A percentile compares a stretch with the other conserved stretches of the same genome.
These are phyloP conservation scores for Eutrema yunnanense DNA, from an alignment of 345 rosid genomes.

Conservation along the genomic window DNA sequence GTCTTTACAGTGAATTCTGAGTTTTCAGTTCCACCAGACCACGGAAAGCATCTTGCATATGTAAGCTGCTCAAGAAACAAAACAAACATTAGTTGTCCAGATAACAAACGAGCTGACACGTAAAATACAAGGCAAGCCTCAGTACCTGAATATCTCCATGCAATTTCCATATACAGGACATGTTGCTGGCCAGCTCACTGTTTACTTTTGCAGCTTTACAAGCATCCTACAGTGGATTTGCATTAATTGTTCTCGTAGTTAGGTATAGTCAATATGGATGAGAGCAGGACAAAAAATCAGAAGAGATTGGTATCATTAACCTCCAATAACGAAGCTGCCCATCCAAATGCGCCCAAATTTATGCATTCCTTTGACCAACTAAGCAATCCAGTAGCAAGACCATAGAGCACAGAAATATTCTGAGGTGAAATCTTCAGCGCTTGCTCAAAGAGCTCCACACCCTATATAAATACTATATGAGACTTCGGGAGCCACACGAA, in stretches of 20 bases:
- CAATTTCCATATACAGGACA: conserved; percentile 82
- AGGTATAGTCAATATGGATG: not conserved
- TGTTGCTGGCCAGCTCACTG: conserved; percentile 51
- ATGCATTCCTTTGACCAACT: conserved; percentile 82
- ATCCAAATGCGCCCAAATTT: conserved; percentile 69
- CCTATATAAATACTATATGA: conserved; percentile 44
- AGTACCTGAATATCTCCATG: conserved; percentile 81
- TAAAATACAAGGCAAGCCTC: not conserved
- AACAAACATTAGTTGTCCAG: conserved; percentile 13
- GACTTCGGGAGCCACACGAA: conserved; percentile 3
- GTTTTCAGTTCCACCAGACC: conserved; percentile 43
- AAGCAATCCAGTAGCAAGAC: conserved; percentile 79
- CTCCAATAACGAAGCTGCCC: conserved; percentile 89
- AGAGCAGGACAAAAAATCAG: conserved; percentile 8
- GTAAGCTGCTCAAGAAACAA: conserved; percentile 46
- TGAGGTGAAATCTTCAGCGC: conserved; percentile 71
- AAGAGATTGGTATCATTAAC: conserved; percentile 34
- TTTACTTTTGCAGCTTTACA: conserved; percentile 44
- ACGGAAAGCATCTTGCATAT: conserved; percentile 73
- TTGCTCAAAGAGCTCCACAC: conserved; percentile 71
- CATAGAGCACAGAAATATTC: conserved; percentile 69
- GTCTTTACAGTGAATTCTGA: conserved; percentile 31
- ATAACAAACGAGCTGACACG: not conserved
- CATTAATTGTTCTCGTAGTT: not conserved
- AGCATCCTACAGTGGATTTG: conserved; percentile 57